Evolutionary conservation across 208 protist species (phyloP).

Genomic region (Trichomonas gallinae): DNA sequence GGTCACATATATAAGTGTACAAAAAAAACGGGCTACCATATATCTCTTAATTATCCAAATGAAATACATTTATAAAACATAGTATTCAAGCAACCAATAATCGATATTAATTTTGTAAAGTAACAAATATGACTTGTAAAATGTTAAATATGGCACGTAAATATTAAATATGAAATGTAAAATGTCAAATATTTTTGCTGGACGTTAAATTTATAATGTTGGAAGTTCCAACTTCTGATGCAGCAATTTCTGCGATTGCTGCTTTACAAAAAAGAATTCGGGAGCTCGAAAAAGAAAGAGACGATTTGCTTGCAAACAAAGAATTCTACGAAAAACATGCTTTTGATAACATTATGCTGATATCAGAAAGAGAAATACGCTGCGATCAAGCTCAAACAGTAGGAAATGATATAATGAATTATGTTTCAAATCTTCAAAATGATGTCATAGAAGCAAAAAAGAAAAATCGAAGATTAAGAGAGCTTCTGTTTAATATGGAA

Average conservation of each 20-base stretch:
- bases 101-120: no score
- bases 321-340: not conserved
- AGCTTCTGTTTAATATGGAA: not conserved
- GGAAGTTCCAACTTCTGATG: not conserved
- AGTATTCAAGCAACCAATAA: no score
- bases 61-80: no score
- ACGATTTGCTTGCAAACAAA: not conserved
- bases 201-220: not conserved
- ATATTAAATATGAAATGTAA: no score
- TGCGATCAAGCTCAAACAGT: not conserved
- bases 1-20: no score
- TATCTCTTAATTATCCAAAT: no score
- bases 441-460: not conserved
- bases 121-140: no score
- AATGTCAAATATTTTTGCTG: no score
- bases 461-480: not conserved
- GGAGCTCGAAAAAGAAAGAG: not conserved
- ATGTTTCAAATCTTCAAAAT: not conserved
- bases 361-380: not conserved
- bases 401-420: not conserved
- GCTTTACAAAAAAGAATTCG: not conserved
- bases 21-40: no score
- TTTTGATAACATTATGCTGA: not conserved
- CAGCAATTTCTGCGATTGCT: not conserved
- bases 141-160: no score